Conservation (phyloP, 331 rosid species). For the Acacia concinna region DNA sequence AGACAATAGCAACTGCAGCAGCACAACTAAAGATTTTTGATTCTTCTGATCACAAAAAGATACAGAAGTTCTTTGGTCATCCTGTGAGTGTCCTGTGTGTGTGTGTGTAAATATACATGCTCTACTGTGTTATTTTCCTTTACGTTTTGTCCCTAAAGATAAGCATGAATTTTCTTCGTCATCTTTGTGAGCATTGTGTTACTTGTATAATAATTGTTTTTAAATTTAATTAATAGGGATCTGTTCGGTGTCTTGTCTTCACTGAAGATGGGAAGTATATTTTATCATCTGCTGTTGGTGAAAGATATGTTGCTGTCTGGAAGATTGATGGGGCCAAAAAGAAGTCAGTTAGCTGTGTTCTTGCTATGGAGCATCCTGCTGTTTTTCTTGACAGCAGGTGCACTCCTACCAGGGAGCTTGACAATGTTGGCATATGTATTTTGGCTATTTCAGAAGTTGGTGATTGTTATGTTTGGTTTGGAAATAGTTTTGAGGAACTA, state of each 20-base stretch:
- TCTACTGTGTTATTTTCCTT: neutral
- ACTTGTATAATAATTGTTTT: conserved; percentile 30
- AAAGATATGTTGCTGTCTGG: conserved; percentile 92
- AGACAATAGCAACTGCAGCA: conserved; percentile 83
- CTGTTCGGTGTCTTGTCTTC: conserved; percentile 81
- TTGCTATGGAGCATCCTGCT: conserved; percentile 94
- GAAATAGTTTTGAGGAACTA: conserved; percentile 63
- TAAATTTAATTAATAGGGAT: conserved; percentile 56
- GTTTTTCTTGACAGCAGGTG: conserved; percentile 75
- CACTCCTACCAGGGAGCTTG: conserved; percentile 41
- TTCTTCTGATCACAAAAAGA: conserved; percentile 65
- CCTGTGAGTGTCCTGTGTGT: conserved; percentile 73
- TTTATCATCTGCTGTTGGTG: conserved; percentile 84
- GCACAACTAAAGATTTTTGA: conserved; percentile 74
- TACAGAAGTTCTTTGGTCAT: conserved; percentile 89
- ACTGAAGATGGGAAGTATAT: conserved; percentile 81
- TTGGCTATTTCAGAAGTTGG: conserved; percentile 94
- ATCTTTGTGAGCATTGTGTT: conserved; percentile 27
- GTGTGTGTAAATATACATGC: neutral
- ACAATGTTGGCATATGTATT: conserved; percentile 54
- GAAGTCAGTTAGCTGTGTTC: conserved; percentile 80
- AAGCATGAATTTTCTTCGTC: neutral
- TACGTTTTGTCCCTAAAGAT: conserved; percentile 20
- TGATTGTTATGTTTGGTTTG: conserved; percentile 82
- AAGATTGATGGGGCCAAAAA: conserved; percentile 58